These are phyloP conservation scores for Spergularia bocconei DNA, from an alignment of 148 eudicot species.

Conservation along the genomic window DNA sequence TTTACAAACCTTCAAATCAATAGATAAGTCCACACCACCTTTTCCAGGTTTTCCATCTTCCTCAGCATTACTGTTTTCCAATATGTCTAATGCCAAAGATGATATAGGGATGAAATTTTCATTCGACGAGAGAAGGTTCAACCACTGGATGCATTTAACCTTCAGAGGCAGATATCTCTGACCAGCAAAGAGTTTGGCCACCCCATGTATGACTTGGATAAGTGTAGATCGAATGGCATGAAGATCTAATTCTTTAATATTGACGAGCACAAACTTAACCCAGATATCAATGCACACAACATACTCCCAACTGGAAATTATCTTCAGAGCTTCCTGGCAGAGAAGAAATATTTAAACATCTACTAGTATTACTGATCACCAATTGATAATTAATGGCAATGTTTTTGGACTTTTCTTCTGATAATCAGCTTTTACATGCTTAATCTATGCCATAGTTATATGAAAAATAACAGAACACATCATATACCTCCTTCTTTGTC, in stretches of 20 bases:
- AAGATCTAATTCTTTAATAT: constrained; percentile 57
- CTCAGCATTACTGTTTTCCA: constrained; percentile 64
- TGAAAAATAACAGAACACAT: constrained; percentile 1
- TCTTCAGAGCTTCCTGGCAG: constrained; percentile 73
- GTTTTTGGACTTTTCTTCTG: neutral
- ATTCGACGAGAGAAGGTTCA: constrained; percentile 73
- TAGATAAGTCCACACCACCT: constrained; percentile 34
- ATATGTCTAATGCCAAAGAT: constrained; percentile 59
- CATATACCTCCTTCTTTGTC: constrained; percentile 69
- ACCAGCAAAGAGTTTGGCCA: constrained; percentile 66
- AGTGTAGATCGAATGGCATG: constrained; percentile 49
- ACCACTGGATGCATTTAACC: constrained; percentile 79
- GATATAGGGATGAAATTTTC: constrained; percentile 73
- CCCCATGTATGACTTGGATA: constrained; percentile 73
- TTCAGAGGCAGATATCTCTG: constrained; percentile 77
- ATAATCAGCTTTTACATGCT: neutral
- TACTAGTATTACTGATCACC: neutral
- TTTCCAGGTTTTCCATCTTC: constrained; percentile 55
- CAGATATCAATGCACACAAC: constrained; percentile 74
- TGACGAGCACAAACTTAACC: constrained; percentile 67
- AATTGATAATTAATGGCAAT: neutral
- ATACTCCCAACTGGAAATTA: constrained; percentile 84
- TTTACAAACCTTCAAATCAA: constrained; percentile 65
- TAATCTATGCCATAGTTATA: neutral
- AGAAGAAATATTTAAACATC: neutral